These are phyloP conservation scores for Letharia columbiana DNA, from an alignment of 495 filamentous ascomycete species.

Conservation along the genomic window DNA sequence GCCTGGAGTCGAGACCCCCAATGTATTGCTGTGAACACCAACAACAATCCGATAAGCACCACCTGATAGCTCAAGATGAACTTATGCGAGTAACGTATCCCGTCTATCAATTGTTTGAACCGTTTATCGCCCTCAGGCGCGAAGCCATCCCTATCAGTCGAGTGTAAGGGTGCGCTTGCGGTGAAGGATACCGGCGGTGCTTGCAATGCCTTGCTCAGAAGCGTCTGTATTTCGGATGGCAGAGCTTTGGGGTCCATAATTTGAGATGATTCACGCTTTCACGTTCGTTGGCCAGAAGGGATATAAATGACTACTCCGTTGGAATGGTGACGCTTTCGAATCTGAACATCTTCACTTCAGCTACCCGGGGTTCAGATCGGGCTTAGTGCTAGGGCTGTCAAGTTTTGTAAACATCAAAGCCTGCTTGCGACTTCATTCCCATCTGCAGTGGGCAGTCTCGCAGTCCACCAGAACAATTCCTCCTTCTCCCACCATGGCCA, in stretches of 20 bases:
- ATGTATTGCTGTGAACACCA: conserved; percentile 11
- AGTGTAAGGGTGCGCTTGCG: not conserved
- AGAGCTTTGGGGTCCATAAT: not conserved
- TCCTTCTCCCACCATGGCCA: not conserved
- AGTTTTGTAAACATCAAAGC: not conserved
- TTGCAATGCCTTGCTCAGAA: not conserved
- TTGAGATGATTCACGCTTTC: not conserved
- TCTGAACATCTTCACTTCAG: not conserved
- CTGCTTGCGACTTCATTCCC: no score
- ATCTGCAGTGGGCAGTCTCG: no score
- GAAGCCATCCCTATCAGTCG: conserved; percentile 12
- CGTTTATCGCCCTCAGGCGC: not conserved
- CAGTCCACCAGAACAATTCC: not conserved
- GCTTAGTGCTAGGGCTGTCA: not conserved
- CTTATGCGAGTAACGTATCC: conserved; percentile 13
- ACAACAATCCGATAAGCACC: conserved; percentile 12
- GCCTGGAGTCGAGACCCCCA: conserved; percentile 5
- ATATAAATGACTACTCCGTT: not conserved
- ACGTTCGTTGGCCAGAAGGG: not conserved
- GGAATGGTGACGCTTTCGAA: not conserved
- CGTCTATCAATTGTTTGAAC: conserved; percentile 15
- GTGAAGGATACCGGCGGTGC: not conserved
- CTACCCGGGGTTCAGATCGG: not conserved
- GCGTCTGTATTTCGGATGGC: not conserved
- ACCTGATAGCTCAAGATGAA: conserved; percentile 20